Evolutionary conservation across 2,329 filamentous ascomycete genomes (phyloP), one percentile per base, ranked within the genome.

Genomic region (Penicillium sp.): DNA sequence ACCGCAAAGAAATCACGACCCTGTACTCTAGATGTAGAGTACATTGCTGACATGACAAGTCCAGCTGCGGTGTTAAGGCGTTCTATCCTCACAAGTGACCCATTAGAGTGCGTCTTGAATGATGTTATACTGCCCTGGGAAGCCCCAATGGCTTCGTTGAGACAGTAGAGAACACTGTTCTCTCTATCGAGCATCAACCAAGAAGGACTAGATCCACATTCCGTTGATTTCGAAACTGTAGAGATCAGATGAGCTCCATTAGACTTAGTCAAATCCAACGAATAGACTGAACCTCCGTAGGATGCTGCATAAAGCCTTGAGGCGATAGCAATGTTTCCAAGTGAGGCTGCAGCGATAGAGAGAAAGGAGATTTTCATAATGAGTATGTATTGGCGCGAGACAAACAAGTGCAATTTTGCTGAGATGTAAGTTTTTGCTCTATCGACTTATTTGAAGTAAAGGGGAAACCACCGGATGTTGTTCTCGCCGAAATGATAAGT

Each of bases 261-360:
- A 6, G 29, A 46, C 12, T 56, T 51, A 7, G 36, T 52, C 17
- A 72, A 54, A n/a, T 56, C 57, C 21, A 71, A 48, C 2, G 69
- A 62, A 4, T 65, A 65, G 21, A 73, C 61, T 3, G 52, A 61
- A 12, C 71, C 71, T 2, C 54, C 42, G 36, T 73, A 74, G 3
- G 69, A 72, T 20, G 70, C 65, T 7, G 70, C 65, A 45, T 67
- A 72, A 10, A 74, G 60, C 13, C 20, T 49, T 2, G 50, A 4
- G 42, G 51, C 46, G 7, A 37, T 9, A n/a, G 46, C 37, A 33
- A 26, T 8, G 18, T 26, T 32, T 26, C 41, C n/a, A 20, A 44
- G 41, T 3, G 21, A 32, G 15, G 41, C 8, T 20, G 17, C 13
- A 20, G 32, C 32, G 32, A 34, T 4, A n/a, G 5, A 34, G 32